Evolutionary conservation across 2,329 filamentous ascomycete species (phyloP).

Genomic region (Venturia oleaginea): DNA sequence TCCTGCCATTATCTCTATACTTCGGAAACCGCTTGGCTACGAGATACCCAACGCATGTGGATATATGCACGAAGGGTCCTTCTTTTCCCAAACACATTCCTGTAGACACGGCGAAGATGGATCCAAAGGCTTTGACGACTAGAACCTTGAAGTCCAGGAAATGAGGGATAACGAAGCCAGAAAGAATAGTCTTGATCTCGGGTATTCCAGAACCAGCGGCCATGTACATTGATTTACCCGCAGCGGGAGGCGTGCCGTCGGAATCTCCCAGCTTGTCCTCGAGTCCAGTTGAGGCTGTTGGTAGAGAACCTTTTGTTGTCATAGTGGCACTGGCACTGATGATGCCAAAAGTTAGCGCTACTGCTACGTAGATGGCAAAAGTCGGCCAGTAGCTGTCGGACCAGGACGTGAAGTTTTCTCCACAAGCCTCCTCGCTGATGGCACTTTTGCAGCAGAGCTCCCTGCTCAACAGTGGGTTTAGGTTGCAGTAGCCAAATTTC

Average conservation of each 20-base stretch:
- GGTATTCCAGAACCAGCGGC: conserved; percentile 51
- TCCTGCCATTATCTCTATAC: conserved; percentile 48
- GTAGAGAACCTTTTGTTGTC: conserved; percentile 41
- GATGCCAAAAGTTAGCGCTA: conserved; percentile 41
- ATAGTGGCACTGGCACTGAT: conserved; percentile 42
- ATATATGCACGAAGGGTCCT: conserved; percentile 54
- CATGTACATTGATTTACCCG: conserved; percentile 49
- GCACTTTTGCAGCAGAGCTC: conserved; percentile 39
- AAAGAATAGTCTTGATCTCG: conserved; percentile 53
- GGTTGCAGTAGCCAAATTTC: conserved; percentile 48
- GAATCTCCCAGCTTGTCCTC: conserved; percentile 20
- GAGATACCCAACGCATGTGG: conserved; percentile 48
- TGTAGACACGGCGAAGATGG: conserved; percentile 49
- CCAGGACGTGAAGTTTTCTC: conserved; percentile 36
- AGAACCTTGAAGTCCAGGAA: conserved; percentile 49
- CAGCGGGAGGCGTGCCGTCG: conserved; percentile 9
- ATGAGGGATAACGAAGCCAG: conserved; percentile 51
- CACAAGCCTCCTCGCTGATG: background rate
- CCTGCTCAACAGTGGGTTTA: conserved; percentile 36
- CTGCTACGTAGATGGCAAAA: conserved; percentile 42
- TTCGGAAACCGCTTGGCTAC: conserved; percentile 45
- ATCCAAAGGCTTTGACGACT: conserved; percentile 48
- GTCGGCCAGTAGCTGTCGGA: conserved; percentile 29
- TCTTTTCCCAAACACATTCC: conserved; percentile 55
- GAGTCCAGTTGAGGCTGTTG: conserved; percentile 30